phyloP scores from a whole-genome alignment of 1,284 basidiomycete species.

The Malassezia restricta region DNA sequence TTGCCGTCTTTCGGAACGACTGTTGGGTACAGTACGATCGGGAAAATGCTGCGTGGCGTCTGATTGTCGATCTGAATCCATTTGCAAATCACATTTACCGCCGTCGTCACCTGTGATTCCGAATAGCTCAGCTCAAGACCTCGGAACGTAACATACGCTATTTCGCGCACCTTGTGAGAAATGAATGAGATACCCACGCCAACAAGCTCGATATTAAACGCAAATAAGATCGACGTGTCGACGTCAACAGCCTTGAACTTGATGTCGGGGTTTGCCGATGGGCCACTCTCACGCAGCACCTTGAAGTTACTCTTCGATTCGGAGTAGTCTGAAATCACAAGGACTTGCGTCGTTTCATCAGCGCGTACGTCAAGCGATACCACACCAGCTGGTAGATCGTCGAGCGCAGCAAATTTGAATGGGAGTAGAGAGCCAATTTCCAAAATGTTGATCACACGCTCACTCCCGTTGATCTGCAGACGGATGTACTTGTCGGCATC shows the following conservation, averaged over 20 bases:
- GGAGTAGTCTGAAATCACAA: constrained; percentile 77
- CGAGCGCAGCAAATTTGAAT: constrained; percentile 57
- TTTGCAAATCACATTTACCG: constrained; percentile 70
- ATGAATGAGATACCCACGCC: constrained; percentile 88
- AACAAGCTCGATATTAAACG: constrained; percentile 65
- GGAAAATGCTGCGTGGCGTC: constrained; percentile 87
- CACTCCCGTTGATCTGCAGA: constrained; percentile 56
- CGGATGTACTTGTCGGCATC: constrained; percentile 68
- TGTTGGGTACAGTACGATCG: constrained; percentile 89
- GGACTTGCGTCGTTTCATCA: constrained; percentile 70
- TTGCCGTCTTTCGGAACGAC: constrained; percentile 71
- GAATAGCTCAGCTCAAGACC: constrained; percentile 74
- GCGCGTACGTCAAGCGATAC: constrained; percentile 88
- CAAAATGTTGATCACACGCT: constrained; percentile 77
- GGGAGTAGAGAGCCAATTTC: constrained; percentile 89
- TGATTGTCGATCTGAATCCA: constrained; percentile 84
- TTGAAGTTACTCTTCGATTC: constrained; percentile 80
- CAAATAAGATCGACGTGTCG: constrained; percentile 60
- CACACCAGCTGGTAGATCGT: constrained; percentile 50
- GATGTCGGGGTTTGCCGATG: constrained; percentile 16
- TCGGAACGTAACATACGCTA: constrained; percentile 74
- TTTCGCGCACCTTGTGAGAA: constrained; percentile 75
- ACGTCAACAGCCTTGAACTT: constrained; percentile 70
- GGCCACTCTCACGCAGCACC: constrained; percentile 53
- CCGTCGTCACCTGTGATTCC: constrained; percentile 67